Evolutionary conservation across 352 stramenopile species (phyloP).

Genomic region (Globisporangium cylindrosporum): DNA sequence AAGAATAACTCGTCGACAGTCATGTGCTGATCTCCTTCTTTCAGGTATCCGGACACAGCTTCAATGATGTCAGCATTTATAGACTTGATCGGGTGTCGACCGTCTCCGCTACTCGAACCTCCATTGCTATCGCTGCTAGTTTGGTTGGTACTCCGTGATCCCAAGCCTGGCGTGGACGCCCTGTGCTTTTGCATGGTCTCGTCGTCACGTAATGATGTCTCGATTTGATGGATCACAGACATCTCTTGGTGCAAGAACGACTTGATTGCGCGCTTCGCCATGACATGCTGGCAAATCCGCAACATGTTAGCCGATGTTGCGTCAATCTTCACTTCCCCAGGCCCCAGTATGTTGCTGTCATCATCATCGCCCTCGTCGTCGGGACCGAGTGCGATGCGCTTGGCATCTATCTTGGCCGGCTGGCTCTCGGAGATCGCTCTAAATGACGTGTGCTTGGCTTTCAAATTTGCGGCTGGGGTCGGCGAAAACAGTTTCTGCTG

Average conservation of each 20-base stretch:
- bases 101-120: background rate
- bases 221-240: constrained; percentile 59
- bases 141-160: background rate
- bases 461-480: background rate
- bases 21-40: constrained; percentile 51
- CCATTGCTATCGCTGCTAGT: constrained; percentile 5
- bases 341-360: constrained; percentile 9
- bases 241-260: constrained; percentile 55
- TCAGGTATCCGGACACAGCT: constrained; percentile 46
- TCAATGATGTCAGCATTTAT: constrained; percentile 45
- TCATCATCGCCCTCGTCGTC: constrained; percentile 24
- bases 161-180: constrained; percentile 6
- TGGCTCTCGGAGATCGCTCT: constrained; percentile 29
- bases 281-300: constrained; percentile 71
- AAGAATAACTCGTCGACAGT: constrained; percentile 66
- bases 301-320: constrained; percentile 57
- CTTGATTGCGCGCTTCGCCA: constrained; percentile 67
- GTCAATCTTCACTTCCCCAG: constrained; percentile 33
- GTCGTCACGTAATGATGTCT: constrained; percentile 47
- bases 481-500: background rate
- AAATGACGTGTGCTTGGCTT: constrained; percentile 34
- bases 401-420: constrained; percentile 7
- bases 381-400: background rate
- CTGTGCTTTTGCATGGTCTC: constrained; percentile 33
- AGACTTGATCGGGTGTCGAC: constrained; percentile 37